phyloP scores from a whole-genome alignment of 2,329 filamentous ascomycete species.

The Paracamarosporium sp. region DNA sequence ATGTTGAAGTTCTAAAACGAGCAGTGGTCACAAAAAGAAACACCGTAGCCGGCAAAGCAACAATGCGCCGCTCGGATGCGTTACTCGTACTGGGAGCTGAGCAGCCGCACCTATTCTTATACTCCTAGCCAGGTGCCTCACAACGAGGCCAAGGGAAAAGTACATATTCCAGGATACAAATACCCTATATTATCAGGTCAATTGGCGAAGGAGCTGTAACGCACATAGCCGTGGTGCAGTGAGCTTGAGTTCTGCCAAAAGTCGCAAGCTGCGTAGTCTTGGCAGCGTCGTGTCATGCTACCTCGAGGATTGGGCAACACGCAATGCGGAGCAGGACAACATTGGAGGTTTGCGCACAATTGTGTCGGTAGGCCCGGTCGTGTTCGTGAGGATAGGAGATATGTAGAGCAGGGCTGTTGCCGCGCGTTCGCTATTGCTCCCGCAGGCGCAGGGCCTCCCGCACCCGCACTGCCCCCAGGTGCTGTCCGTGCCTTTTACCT shows the following conservation, averaged over 20 bases:
- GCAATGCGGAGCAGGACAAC: neutral
- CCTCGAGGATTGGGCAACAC: neutral
- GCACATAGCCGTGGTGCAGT: neutral
- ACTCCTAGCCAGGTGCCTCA: neutral
- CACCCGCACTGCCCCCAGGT: conserved; percentile 14
- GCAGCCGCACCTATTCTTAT: neutral
- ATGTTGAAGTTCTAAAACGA: too few relatives aligned
- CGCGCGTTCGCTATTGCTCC: neutral
- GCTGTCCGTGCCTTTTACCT: conserved; percentile 8
- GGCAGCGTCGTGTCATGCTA: conserved; percentile 4
- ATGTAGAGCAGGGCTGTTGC: neutral
- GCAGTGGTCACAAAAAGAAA: neutral
- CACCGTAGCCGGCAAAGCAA: neutral
- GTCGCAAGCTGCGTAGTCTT: conserved; percentile 9
- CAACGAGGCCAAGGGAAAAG: neutral
- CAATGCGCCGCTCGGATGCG: neutral
- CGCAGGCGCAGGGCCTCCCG: conserved; percentile 6
- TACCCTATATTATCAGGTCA: neutral
- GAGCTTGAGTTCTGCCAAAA: conserved; percentile 14
- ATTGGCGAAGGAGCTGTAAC: neutral
- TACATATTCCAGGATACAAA: neutral
- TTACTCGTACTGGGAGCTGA: neutral
- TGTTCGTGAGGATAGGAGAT: neutral
- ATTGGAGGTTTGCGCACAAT: neutral
- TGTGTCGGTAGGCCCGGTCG: neutral